phyloP scores from a whole-genome alignment of 768 basidiomycete genomes.

The Podaxis sp. region DNA sequence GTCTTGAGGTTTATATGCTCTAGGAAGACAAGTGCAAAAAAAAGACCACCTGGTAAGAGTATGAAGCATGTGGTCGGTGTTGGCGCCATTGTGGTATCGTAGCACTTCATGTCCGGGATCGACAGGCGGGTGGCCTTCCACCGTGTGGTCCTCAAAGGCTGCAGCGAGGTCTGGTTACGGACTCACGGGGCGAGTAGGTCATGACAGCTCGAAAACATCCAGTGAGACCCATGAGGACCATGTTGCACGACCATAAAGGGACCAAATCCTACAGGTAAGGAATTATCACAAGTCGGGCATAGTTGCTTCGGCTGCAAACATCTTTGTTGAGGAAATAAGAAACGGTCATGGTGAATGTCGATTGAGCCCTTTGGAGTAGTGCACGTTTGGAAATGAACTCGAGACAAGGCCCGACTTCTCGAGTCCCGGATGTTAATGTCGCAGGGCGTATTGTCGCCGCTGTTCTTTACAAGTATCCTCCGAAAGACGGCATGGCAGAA shows the following conservation, averaged over 20 bases:
- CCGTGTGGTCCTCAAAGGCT: neutral
- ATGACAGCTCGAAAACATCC: neutral
- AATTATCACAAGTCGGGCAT: neutral
- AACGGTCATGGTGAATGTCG: neutral
- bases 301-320: neutral
- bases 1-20: neutral
- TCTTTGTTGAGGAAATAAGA: too few species aligned
- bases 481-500: neutral
- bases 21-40: neutral
- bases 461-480: neutral
- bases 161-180: neutral
- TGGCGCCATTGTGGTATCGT: neutral
- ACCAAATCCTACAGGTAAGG: neutral
- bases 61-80: neutral
- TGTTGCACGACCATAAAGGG: neutral
- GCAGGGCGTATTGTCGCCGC: neutral
- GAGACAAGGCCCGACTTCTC: neutral
- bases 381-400: neutral
- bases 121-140: neutral
- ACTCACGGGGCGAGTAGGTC: neutral
- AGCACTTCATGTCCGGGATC: neutral
- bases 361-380: neutral
- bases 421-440: neutral
- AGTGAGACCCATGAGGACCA: neutral
- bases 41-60: neutral